Conservation (phyloP, 306 rosid genomes). For the Cicer judaicum region DNA sequence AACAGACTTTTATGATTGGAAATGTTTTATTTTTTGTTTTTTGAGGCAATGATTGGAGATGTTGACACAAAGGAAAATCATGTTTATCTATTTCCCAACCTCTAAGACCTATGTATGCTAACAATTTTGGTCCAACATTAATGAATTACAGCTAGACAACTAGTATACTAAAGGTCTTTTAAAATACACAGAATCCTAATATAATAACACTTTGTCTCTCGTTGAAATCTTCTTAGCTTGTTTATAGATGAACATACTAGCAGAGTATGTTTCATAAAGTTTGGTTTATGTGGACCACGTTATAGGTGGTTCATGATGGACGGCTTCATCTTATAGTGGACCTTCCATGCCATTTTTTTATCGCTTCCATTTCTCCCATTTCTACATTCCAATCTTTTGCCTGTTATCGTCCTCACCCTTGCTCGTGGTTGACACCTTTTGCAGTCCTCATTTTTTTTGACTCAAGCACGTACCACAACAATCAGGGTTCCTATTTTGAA, state of each 20-base stretch:
- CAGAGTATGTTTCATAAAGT: not conserved
- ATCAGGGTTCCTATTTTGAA: not conserved
- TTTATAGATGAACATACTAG: not conserved
- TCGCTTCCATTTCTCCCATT: not conserved
- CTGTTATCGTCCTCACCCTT: not conserved
- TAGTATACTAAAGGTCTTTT: not conserved
- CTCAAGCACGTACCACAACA: not conserved
- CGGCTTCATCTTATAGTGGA: not conserved
- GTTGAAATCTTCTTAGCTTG: not conserved
- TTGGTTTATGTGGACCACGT: not conserved
- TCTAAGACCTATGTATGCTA: not conserved
- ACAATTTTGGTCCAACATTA: conserved; percentile 11
- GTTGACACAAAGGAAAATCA: conserved; percentile 4
- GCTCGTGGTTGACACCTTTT: not conserved
- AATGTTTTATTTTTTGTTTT: too few species aligned
- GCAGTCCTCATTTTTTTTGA: not conserved
- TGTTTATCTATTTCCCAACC: conserved; percentile 22
- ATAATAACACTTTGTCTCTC: not conserved
- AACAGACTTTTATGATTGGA: conserved; percentile 19
- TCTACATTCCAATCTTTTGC: not conserved
- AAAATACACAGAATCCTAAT: not conserved
- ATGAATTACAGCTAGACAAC: not conserved
- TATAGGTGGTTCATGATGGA: not conserved
- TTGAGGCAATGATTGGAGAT: conserved; percentile 24
- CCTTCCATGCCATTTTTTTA: not conserved